A percentile compares a stretch with the other conserved stretches of the same genome.
These are phyloP conservation scores for Yamagishiella unicocca DNA, from an alignment of 139 green algal genomes.

Conservation along the genomic window DNA sequence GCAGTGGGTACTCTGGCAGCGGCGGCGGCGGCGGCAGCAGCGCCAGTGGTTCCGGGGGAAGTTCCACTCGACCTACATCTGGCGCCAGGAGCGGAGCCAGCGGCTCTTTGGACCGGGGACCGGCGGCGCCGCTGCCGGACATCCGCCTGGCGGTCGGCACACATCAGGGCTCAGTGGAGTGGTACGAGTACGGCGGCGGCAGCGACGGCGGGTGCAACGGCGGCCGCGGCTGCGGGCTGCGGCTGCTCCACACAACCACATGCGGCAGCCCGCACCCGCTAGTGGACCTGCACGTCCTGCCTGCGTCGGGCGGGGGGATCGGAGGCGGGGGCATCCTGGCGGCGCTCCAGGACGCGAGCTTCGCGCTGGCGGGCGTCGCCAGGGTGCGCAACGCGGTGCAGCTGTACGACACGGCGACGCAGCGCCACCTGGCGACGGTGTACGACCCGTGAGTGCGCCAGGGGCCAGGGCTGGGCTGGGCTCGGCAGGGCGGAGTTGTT, in stretches of 20 bases:
- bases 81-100: too few relatives aligned
- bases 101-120: too few relatives aligned
- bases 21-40: not conserved
- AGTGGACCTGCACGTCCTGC: conserved; percentile 11
- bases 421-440: not conserved
- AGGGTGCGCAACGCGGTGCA: not conserved
- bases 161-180: not conserved
- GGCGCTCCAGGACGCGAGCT: conserved; percentile 16
- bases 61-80: too few relatives aligned
- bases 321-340: not conserved
- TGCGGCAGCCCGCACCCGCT: not conserved
- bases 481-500: too few relatives aligned
- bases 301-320: not conserved
- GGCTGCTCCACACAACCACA: not conserved
- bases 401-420: conserved; percentile 10
- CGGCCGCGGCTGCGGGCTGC: not conserved
- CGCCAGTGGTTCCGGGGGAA: too few relatives aligned
- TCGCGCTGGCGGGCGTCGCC: not conserved
- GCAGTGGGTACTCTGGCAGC: too few relatives aligned
- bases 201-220: not conserved
- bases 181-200: not conserved
- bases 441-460: conserved; percentile 18
- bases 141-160: not conserved
- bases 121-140: too few relatives aligned
- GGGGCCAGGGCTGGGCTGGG: too few relatives aligned